Evolutionary conservation across 345 rosid species (phyloP).

Genomic region (Eucalyptus decipiens): DNA sequence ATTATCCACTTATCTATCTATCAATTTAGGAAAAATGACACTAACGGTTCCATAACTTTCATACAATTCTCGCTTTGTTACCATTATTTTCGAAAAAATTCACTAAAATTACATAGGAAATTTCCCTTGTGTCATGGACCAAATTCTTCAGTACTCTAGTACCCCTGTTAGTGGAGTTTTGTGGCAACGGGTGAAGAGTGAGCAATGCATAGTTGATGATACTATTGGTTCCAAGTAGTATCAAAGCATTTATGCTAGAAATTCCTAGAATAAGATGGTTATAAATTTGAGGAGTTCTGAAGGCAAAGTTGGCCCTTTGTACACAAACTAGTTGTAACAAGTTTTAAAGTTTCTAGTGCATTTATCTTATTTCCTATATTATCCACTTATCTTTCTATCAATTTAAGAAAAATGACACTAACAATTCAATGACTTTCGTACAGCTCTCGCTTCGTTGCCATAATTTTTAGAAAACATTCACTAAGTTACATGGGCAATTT

Average conservation of each 20-base stretch:
- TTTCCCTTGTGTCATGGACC: not conserved
- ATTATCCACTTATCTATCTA: not conserved
- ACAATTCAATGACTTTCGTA: not conserved
- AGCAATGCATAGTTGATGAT: not conserved
- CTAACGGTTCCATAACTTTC: not conserved
- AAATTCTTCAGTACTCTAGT: not conserved
- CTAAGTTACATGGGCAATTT: not conserved
- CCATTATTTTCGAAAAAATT: not conserved
- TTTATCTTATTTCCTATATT: not conserved
- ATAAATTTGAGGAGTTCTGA: not conserved
- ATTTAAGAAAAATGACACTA: not conserved
- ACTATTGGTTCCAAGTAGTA: not conserved
- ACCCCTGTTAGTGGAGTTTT: not conserved
- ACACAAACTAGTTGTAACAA: not conserved
- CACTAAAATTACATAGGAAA: not conserved
- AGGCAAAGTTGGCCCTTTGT: not conserved
- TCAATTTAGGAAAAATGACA: not conserved
- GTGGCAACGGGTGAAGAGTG: not conserved
- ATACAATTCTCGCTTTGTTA: not conserved
- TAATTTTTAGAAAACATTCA: not conserved
- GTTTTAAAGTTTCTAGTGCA: not conserved
- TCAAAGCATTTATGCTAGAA: not conserved
- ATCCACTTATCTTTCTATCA: not conserved
- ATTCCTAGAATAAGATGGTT: not conserved
- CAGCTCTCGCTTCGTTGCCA: accelerated